Evolutionary conservation across 129 eudicot species (phyloP).

Genomic region (Chrysanthemum makinoi): DNA sequence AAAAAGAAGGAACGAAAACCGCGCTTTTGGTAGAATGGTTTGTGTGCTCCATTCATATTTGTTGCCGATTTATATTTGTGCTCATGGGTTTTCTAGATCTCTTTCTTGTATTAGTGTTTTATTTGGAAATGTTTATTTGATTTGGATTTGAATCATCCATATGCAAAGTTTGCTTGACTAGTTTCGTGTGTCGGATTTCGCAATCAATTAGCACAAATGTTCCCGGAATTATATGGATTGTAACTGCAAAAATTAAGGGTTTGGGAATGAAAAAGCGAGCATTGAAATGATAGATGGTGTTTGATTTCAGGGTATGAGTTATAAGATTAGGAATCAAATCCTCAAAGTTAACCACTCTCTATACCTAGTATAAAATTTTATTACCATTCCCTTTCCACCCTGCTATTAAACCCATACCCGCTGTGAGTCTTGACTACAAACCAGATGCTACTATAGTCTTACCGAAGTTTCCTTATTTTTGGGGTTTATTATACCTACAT

Average conservation of each 20-base stretch:
- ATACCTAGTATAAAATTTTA: too few species aligned
- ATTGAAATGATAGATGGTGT: too few species aligned
- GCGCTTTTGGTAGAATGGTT: conserved; percentile 27
- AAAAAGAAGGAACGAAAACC: conserved; percentile 23
- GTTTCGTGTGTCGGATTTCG: background rate
- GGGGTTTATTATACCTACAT: conserved; percentile 2
- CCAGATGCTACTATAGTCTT: too few species aligned
- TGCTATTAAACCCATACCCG: too few species aligned
- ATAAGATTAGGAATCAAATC: too few species aligned
- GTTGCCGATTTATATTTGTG: conserved; percentile 6
- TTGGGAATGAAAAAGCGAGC: too few species aligned
- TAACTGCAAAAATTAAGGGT: background rate
- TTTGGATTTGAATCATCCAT: conserved; percentile 2
- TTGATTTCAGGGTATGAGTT: too few species aligned
- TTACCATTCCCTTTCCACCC: too few species aligned
- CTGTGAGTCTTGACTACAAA: too few species aligned
- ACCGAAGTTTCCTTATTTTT: background rate
- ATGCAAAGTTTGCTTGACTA: background rate
- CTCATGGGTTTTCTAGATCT: conserved; percentile 1
- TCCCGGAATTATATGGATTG: background rate
- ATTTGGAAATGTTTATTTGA: conserved; percentile 15
- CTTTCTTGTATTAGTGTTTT: background rate
- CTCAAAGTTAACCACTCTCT: too few species aligned
- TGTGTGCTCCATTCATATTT: conserved; percentile 18
- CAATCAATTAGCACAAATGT: conserved; percentile 11